phyloP scores from a whole-genome alignment of 306 rosid species.

The Phaseolus lunatus region DNA sequence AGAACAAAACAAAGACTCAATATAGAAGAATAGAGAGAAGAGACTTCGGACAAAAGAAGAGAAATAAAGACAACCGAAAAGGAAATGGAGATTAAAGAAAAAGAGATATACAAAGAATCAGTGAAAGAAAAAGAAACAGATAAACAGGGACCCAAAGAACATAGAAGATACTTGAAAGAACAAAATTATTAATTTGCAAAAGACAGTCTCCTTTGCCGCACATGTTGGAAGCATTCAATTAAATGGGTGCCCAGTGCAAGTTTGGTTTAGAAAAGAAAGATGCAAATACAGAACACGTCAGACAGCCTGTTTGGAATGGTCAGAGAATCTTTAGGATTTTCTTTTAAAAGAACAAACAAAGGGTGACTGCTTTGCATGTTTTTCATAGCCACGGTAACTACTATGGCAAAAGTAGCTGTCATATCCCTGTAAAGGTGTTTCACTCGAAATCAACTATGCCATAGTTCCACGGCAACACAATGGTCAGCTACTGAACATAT shows the following conservation, averaged over 20 bases:
- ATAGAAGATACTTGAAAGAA: not conserved
- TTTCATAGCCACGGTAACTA: too few relatives aligned
- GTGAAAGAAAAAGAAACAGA: not conserved
- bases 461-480: too few relatives aligned
- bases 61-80: not conserved
- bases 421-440: too few relatives aligned
- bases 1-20: not conserved
- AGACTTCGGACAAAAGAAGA: not conserved
- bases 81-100: not conserved
- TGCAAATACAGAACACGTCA: too few relatives aligned
- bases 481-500: too few relatives aligned
- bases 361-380: too few relatives aligned
- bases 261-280: not conserved
- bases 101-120: not conserved
- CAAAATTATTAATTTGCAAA: not conserved
- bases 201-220: not conserved
- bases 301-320: not conserved
- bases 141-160: not conserved
- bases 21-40: not conserved
- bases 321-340: too few relatives aligned
- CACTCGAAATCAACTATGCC: too few relatives aligned
- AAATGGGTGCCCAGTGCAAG: not conserved
- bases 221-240: not conserved
- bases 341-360: too few relatives aligned
- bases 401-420: too few relatives aligned